phyloP scores from a whole-genome alignment of 2,329 filamentous ascomycete genomes.

The Coniochaeta sp. region DNA sequence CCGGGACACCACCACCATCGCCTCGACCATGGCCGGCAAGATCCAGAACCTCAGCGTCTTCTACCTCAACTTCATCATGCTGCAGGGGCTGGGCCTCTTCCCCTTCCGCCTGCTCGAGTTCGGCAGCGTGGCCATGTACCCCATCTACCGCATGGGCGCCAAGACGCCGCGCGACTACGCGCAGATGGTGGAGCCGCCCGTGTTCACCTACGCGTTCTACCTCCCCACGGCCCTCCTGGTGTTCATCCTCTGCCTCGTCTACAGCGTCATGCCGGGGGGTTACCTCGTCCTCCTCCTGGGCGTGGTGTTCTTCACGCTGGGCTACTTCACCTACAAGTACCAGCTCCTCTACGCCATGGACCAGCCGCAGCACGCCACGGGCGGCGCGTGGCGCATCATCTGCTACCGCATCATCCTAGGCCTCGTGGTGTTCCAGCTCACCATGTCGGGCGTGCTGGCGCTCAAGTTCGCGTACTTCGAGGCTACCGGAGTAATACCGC shows the following conservation, averaged over 20 bases:
- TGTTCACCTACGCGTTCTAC: conserved; percentile 95
- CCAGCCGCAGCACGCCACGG: conserved; percentile 88
- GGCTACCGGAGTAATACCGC: conserved; percentile 65
- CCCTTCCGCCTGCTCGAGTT: conserved; percentile 89
- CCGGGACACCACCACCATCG: conserved; percentile 72
- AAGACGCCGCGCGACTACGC: conserved; percentile 87
- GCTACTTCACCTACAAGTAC: conserved; percentile 92
- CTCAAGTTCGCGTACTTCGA: conserved; percentile 65
- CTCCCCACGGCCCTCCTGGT: conserved; percentile 87
- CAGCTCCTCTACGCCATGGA: conserved; percentile 98
- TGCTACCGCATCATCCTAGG: conserved; percentile 86
- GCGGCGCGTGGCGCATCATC: conserved; percentile 93
- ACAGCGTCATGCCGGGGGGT: conserved; percentile 76
- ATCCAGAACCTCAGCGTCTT: conserved; percentile 72
- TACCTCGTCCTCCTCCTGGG: conserved; percentile 79
- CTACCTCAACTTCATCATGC: conserved; percentile 88
- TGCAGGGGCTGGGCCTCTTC: conserved; percentile 89
- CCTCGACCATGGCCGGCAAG: conserved; percentile 65
- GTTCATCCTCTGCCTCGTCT: conserved; percentile 92
- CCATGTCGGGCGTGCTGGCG: conserved; percentile 82
- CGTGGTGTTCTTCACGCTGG: conserved; percentile 73
- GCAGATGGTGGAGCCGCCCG: conserved; percentile 71
- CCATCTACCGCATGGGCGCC: conserved; percentile 68
- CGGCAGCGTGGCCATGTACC: conserved; percentile 76
- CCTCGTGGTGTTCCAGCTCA: conserved; percentile 79